Base-by-base conservation (phyloP, 2,329 filamentous ascomycete species). In the Verticillium isaacii region DNA sequence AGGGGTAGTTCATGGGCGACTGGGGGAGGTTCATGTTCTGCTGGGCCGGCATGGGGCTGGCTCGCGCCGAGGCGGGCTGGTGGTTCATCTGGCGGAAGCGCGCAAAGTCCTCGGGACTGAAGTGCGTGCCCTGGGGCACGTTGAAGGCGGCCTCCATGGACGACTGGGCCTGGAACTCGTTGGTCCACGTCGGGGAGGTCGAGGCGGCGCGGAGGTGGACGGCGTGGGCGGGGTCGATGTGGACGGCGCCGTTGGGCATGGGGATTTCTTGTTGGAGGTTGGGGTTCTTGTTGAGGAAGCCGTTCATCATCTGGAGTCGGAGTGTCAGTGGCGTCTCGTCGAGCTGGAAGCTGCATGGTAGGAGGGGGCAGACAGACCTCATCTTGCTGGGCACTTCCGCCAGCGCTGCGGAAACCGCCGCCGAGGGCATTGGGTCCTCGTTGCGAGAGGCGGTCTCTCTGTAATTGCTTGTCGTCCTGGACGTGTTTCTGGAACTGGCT, bases 401-500 rank as follows among this genome's bases (percentile, higher is more conserved):
- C 84, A 68, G 85, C 84, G 73, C 86, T 93, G 66, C 92, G 85
- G 81, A 96, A 93, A 70, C 90, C 86, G 73, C 91, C 89, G 70
- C 91, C 83, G 70, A 89, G 80, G 8, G 85, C 88, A 54, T 85
- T 87, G 0, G 91, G 89, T 0, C 87, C 88, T 67, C 89, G 82
- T 65, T 91, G 92, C 63, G 91, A 88, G 64, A 98, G 82, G 63
- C 95, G 87, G 76, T 99, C 95, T 71, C 93, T 85, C 78, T 98
- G 95, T 62, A 98, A 81, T 62, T 91, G 95, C 78, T 93, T 96
- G 80, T 99, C 95, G 83, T 96, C 92, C 73, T 96, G 91, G 62
- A 95, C 92, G 77, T 97, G 93, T 78, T 99, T 99, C 66, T 93
- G 92, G 76, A 99, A 96, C 82, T 98, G 95, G 74, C 92, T 94